Percentiles rank a stretch among this genome's conserved stretches.
phyloP scores from a whole-genome alignment of 2,329 filamentous ascomycete species.

The Cladosporium halotolerans region DNA sequence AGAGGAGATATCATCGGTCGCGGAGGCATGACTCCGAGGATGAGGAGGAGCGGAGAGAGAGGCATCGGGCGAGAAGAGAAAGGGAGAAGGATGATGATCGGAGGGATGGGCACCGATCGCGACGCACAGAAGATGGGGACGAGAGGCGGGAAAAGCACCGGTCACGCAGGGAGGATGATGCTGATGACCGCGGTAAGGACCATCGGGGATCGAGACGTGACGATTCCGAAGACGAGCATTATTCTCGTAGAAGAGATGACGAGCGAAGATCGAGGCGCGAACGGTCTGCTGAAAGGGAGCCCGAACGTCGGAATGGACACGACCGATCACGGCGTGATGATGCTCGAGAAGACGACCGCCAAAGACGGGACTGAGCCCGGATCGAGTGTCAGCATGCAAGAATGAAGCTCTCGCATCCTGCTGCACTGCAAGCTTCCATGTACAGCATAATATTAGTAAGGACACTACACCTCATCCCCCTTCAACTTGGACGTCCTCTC shows the following conservation, averaged over 20 bases:
- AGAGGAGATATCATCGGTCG: conserved; percentile 39
- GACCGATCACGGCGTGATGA: not conserved
- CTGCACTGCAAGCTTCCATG: too few relatives aligned
- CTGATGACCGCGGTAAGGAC: not conserved
- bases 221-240: not conserved
- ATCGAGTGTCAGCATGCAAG: too few relatives aligned
- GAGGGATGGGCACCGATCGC: not conserved
- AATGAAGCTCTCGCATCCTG: too few relatives aligned
- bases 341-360: not conserved
- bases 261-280: not conserved
- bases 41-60: conserved; percentile 16
- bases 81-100: conserved; percentile 8
- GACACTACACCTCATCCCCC: not conserved
- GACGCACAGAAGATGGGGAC: not conserved
- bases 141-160: not conserved
- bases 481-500: conserved; percentile 7
- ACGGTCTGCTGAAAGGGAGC: not conserved
- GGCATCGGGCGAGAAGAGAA: conserved; percentile 14
- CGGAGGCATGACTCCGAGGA: conserved; percentile 16
- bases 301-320: not conserved
- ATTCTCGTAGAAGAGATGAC: not conserved
- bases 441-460: too few relatives aligned
- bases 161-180: conserved; percentile 5
- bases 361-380: not conserved
- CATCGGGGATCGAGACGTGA: not conserved